Conservation (phyloP, 1,284 basidiomycete genomes). For the Athelia sp. region DNA sequence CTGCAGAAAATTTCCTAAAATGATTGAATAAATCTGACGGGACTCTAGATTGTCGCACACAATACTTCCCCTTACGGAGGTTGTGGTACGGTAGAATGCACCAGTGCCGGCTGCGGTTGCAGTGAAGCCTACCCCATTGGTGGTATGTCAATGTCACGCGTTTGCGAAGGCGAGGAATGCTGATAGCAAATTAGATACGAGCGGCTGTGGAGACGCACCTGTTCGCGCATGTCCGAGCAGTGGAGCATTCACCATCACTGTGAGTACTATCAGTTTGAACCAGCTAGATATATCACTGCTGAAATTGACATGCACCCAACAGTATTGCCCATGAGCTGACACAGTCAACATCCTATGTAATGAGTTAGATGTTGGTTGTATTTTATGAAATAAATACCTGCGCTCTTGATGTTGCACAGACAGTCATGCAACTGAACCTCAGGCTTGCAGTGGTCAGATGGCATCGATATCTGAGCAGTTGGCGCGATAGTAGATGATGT, state of each 20-base stretch:
- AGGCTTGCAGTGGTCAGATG: no score
- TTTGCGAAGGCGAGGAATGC: neutral
- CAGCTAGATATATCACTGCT: neutral
- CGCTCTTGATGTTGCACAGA: no score
- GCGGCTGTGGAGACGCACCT: neutral
- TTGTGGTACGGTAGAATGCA: neutral
- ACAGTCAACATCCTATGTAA: no score
- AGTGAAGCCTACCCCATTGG: neutral
- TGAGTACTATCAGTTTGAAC: neutral
- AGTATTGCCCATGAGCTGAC: neutral
- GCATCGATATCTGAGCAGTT: no score
- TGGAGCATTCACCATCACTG: conserved; percentile 1
- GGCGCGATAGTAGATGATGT: no score
- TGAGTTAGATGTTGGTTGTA: no score
- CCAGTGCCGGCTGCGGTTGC: neutral
- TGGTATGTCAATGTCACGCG: neutral
- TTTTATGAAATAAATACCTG: no score
- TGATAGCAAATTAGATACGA: neutral
- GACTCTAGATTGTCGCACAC: neutral
- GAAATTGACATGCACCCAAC: neutral
- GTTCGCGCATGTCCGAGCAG: neutral
- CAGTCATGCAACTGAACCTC: no score
- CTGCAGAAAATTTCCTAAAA: neutral
- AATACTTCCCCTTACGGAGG: neutral
- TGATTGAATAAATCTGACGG: neutral